Evolutionary conservation across 495 filamentous ascomycete species (phyloP).

Genomic region (Neurospora sp.): DNA sequence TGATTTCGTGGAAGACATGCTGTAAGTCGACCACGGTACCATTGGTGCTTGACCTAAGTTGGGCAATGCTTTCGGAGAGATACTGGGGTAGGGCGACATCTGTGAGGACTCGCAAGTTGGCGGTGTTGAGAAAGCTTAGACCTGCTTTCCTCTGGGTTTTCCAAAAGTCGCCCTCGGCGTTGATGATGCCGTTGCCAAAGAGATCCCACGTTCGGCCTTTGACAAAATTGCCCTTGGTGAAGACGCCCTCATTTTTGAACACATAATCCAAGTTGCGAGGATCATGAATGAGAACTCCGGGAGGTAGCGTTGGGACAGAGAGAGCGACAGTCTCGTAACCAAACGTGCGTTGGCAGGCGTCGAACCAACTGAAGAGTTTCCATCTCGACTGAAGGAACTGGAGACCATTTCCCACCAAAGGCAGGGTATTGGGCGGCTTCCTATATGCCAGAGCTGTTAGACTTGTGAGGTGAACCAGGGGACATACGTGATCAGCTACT

Average conservation of each 20-base stretch:
- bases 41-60: slow-evolving; percentile 18
- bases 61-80: slow-evolving; percentile 27
- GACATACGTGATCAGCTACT: neutral
- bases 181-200: slow-evolving; percentile 54
- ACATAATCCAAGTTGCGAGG: slow-evolving; percentile 49
- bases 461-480: neutral
- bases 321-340: slow-evolving; percentile 48
- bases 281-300: slow-evolving; percentile 49
- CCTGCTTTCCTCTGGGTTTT: slow-evolving; percentile 51
- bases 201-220: slow-evolving; percentile 48
- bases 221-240: slow-evolving; percentile 49
- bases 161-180: slow-evolving; percentile 52
- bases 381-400: slow-evolving; percentile 46
- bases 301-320: slow-evolving; percentile 45
- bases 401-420: slow-evolving; percentile 48
- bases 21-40: slow-evolving; percentile 39
- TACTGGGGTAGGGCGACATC: slow-evolving; percentile 45
- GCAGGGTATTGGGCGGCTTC: slow-evolving; percentile 45
- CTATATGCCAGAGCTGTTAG: slow-evolving; percentile 8
- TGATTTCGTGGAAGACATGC: slow-evolving; percentile 47
- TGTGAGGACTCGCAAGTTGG: slow-evolving; percentile 46
- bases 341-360: slow-evolving; percentile 41
- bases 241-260: slow-evolving; percentile 47
- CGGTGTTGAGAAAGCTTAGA: slow-evolving; percentile 43
- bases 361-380: slow-evolving; percentile 50